A percentile compares a stretch with the other conserved stretches of the same genome.
Conservation (phyloP, 345 rosid species). For the Aquilaria yunnanensis region DNA sequence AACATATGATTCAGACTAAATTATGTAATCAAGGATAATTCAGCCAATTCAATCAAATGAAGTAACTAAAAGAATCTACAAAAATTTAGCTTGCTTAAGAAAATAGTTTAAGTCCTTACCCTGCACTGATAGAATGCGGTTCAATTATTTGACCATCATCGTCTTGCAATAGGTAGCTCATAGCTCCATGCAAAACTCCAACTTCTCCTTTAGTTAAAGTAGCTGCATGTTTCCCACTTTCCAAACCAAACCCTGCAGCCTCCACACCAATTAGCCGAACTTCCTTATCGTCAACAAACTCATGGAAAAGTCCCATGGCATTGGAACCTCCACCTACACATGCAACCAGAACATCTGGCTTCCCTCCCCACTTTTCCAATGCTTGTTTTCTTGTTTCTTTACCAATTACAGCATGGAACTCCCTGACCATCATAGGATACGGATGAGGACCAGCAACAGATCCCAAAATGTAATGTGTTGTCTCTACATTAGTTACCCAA, state of each 20-base stretch:
- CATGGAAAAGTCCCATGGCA: constrained; percentile 86
- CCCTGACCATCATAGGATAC: constrained; percentile 86
- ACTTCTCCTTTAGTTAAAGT: constrained; percentile 77
- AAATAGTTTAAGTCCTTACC: constrained; percentile 27
- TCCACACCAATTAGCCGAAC: constrained; percentile 87
- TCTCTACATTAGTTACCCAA: constrained; percentile 87
- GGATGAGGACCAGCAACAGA: constrained; percentile 96
- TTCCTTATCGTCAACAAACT: constrained; percentile 62
- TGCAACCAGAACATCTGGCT: constrained; percentile 79
- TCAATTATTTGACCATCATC: constrained; percentile 87
- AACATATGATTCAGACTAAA: too few species aligned
- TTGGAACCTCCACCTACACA: constrained; percentile 91
- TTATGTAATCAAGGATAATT: too few species aligned
- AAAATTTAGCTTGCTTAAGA: too few species aligned
- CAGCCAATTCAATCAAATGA: neutral
- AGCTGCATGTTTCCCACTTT: constrained; percentile 87
- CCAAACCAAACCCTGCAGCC: constrained; percentile 86
- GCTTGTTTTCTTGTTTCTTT: constrained; percentile 77
- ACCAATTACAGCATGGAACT: constrained; percentile 85
- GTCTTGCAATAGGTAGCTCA: constrained; percentile 89
- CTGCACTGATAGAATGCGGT: constrained; percentile 86
- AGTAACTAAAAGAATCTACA: neutral
- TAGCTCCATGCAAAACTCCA: constrained; percentile 86
- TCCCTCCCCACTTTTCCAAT: constrained; percentile 80
- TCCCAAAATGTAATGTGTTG: constrained; percentile 83